phyloP scores from a whole-genome alignment of 202 grass and related monocot genomes.

The Schoenoplectus tabernaemontani region DNA sequence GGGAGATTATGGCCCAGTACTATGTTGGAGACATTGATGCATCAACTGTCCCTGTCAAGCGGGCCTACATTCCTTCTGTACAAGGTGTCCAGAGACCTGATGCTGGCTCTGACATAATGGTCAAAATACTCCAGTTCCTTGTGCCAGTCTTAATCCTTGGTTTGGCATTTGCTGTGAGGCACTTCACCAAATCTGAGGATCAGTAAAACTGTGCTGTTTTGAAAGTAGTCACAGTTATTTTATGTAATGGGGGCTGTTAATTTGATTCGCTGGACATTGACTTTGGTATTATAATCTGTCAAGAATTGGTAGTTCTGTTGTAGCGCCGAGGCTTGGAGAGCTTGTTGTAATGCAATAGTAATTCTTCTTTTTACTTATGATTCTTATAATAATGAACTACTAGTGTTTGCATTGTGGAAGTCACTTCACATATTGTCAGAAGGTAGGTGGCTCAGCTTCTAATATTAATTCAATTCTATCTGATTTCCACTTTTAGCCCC shows the following conservation, averaged over 20 bases:
- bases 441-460: neutral
- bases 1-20: slow-evolving; percentile 54
- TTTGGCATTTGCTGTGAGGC: slow-evolving; percentile 39
- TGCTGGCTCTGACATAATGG: neutral
- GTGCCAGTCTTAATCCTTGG: slow-evolving; percentile 36
- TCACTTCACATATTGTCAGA: neutral
- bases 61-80: neutral
- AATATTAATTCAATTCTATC: no score
- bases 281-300: neutral
- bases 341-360: neutral
- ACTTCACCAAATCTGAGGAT: slow-evolving; percentile 35
- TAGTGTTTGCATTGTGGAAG: neutral
- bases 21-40: slow-evolving; percentile 48
- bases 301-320: neutral
- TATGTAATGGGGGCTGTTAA: neutral
- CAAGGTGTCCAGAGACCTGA: neutral
- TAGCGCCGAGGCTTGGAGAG: neutral
- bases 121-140: slow-evolving; percentile 37
- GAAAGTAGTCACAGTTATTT: neutral
- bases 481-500: no score
- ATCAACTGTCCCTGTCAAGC: slow-evolving; percentile 32
- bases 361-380: neutral
- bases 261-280: slow-evolving; percentile 1
- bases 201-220: neutral
- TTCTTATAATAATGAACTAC: neutral